These are phyloP conservation scores for Ogataea allantospora DNA, from an alignment of 805 yeast species.

Conservation along the genomic window DNA sequence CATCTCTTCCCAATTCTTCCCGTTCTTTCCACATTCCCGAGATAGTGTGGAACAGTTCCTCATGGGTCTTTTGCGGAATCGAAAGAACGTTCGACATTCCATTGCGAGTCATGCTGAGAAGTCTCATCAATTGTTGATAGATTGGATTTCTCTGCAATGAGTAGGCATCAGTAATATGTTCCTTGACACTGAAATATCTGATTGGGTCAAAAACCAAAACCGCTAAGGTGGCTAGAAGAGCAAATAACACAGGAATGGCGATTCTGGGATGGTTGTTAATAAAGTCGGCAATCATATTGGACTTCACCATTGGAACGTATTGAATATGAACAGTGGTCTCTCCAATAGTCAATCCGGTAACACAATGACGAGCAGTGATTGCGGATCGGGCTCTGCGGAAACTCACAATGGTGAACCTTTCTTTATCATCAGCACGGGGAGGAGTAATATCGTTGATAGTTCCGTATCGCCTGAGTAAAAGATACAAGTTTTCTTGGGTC, in stretches of 20 bases:
- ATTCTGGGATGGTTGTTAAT: slow-evolving; percentile 77
- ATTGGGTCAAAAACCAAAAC: slow-evolving; percentile 92
- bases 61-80: slow-evolving; percentile 10
- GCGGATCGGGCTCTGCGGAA: slow-evolving; percentile 66
- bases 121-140: slow-evolving; percentile 36
- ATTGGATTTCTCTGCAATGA: slow-evolving; percentile 46
- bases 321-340: slow-evolving; percentile 71
- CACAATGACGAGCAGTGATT: slow-evolving; percentile 84
- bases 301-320: slow-evolving; percentile 57
- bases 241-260: slow-evolving; percentile 75
- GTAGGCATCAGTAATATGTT: slow-evolving; percentile 63
- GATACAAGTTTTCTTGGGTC: slow-evolving; percentile 75
- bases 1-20: slow-evolving; percentile 59
- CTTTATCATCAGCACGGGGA: slow-evolving; percentile 44
- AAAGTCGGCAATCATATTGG: slow-evolving; percentile 53
- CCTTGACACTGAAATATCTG: slow-evolving; percentile 72
- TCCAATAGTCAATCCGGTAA: slow-evolving; percentile 70
- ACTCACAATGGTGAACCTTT: slow-evolving; percentile 47
- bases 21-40: slow-evolving; percentile 65
- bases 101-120: slow-evolving; percentile 28
- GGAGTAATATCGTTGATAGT: slow-evolving; percentile 72
- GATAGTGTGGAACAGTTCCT: slow-evolving; percentile 18
- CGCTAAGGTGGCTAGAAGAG: slow-evolving; percentile 75
- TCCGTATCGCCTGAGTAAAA: slow-evolving; percentile 85
- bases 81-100: slow-evolving; percentile 26